These are phyloP conservation scores for Diplodia mutila DNA, from an alignment of 2,329 filamentous ascomycete genomes.

Conservation along the genomic window DNA sequence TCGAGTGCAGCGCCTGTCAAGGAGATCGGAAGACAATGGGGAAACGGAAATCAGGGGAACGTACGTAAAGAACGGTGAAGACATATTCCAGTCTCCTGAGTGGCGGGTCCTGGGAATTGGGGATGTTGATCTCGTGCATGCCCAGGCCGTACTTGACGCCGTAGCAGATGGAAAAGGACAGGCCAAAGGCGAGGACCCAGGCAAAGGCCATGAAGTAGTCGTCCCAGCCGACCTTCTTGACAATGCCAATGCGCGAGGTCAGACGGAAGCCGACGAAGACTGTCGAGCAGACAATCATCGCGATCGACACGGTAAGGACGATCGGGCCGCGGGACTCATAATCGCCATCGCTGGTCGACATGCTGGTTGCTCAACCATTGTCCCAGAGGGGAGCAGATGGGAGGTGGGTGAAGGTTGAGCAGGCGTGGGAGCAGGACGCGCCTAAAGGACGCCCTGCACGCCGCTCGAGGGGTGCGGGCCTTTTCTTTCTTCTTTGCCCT, in stretches of 20 bases:
- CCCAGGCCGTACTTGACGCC: conserved; percentile 69
- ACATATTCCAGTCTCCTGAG: conserved; percentile 64
- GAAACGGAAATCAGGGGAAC: conserved; percentile 30
- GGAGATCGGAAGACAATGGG: too few relatives aligned
- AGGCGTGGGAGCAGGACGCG: conserved; percentile 10
- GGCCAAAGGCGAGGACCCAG: conserved; percentile 72
- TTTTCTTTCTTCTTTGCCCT: neutral
- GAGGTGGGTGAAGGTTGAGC: neutral
- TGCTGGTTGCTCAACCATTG: conserved; percentile 26
- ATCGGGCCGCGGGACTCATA: conserved; percentile 35
- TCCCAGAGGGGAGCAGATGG: conserved; percentile 2
- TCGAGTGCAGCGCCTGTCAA: too few relatives aligned
- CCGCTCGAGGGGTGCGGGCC: neutral
- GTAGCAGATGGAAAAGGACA: conserved; percentile 68
- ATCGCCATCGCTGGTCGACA: conserved; percentile 25
- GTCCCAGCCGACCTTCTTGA: conserved; percentile 72
- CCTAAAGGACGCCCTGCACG: neutral
- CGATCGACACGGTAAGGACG: conserved; percentile 71
- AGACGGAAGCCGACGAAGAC: conserved; percentile 76
- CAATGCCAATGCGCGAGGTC: conserved; percentile 71
- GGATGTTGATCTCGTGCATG: conserved; percentile 66
- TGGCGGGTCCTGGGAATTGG: conserved; percentile 49
- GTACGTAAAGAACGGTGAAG: conserved; percentile 64
- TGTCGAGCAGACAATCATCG: conserved; percentile 70
- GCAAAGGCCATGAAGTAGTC: conserved; percentile 81